phyloP scores from a whole-genome alignment of 306 rosid genomes.

The Lablab purpureus region DNA sequence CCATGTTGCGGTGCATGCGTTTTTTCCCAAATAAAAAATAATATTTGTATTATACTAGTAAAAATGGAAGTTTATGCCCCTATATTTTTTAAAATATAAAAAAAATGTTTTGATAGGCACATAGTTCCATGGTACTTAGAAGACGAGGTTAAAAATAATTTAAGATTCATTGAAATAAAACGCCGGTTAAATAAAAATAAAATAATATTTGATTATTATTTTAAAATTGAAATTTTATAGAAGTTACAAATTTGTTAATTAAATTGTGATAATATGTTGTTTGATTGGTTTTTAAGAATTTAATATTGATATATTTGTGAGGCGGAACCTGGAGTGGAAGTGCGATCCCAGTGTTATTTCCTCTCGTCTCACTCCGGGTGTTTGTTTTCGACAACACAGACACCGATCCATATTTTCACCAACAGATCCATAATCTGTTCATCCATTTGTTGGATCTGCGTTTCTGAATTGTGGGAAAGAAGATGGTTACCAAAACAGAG shows the following conservation, averaged over 20 bases:
- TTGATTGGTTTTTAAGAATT: not conserved
- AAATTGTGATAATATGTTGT: not conserved
- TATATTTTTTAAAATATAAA: too few species aligned
- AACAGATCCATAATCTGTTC: constrained; percentile 28
- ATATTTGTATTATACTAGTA: too few species aligned
- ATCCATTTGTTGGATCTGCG: constrained; percentile 49
- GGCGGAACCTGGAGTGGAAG: constrained; percentile 6
- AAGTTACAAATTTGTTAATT: not conserved
- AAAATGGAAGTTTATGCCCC: too few species aligned
- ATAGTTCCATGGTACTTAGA: too few species aligned
- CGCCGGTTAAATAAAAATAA: too few species aligned
- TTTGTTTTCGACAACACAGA: not conserved
- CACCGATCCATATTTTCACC: not conserved
- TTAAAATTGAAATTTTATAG: not conserved
- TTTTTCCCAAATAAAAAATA: too few species aligned
- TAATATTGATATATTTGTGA: not conserved
- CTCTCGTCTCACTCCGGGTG: not conserved
- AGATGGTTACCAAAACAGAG: constrained; percentile 90
- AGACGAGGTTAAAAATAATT: too few species aligned
- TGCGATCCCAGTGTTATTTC: constrained; percentile 15
- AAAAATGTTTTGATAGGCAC: too few species aligned
- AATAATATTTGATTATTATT: not conserved
- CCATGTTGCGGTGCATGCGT: too few species aligned
- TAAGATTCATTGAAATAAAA: too few species aligned
- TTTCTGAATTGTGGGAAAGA: constrained; percentile 40